phyloP scores from a whole-genome alignment of 1,284 basidiomycete genomes.

The Malassezia yamatoensis region DNA sequence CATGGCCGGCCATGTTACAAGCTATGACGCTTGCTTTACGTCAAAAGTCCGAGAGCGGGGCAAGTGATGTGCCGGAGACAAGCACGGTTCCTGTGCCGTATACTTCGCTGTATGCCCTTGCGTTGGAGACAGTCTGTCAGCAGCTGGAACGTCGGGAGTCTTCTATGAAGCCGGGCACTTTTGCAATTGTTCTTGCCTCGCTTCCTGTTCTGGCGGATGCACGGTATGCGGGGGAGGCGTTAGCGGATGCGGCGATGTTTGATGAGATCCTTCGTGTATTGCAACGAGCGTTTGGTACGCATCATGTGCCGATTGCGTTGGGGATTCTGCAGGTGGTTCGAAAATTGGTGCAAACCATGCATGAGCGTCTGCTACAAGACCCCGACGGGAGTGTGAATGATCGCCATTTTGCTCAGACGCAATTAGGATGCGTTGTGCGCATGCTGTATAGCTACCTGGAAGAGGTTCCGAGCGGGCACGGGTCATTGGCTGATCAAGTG shows the following conservation, averaged over 20 bases:
- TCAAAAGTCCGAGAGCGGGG: not conserved
- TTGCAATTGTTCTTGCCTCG: slow-evolving; percentile 61
- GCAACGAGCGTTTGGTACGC: slow-evolving; percentile 80
- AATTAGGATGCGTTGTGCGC: slow-evolving; percentile 67
- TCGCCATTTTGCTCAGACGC: slow-evolving; percentile 24
- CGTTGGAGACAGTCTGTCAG: slow-evolving; percentile 75
- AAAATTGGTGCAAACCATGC: slow-evolving; percentile 58
- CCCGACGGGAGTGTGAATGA: slow-evolving; percentile 18
- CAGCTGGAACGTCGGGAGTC: slow-evolving; percentile 52
- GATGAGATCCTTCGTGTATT: slow-evolving; percentile 80
- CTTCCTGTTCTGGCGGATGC: slow-evolving; percentile 68
- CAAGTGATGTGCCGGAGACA: slow-evolving; percentile 19
- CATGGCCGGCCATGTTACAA: slow-evolving; percentile 75
- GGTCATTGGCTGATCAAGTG: slow-evolving; percentile 46
- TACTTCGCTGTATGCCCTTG: slow-evolving; percentile 72
- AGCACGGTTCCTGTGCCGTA: slow-evolving; percentile 18
- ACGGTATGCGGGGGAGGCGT: slow-evolving; percentile 67
- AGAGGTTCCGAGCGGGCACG: slow-evolving; percentile 8
- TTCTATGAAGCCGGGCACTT: slow-evolving; percentile 44
- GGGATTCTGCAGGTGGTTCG: slow-evolving; percentile 66
- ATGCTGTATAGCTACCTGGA: slow-evolving; percentile 59
- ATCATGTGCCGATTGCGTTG: slow-evolving; percentile 62
- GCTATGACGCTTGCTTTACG: slow-evolving; percentile 65
- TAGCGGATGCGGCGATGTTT: slow-evolving; percentile 67
- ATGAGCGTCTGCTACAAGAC: slow-evolving; percentile 35